A percentile compares a stretch with the other conserved stretches of the same genome.
Conservation (phyloP, 139 green algal species). For the Raphidocelis subcapitata region DNA sequence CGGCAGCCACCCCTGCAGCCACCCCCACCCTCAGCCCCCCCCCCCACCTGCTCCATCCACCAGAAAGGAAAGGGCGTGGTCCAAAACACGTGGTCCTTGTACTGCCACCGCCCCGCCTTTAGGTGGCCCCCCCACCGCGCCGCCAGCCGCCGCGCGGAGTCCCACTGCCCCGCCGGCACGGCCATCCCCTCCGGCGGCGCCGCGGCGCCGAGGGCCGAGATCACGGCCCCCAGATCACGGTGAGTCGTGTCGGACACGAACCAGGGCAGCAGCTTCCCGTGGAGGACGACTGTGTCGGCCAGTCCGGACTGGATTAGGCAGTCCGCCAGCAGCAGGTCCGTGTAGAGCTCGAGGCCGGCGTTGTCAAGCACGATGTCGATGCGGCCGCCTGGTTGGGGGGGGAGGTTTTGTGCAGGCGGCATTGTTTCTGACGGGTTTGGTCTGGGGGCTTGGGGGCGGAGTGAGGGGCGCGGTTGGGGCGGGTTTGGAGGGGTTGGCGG, state of each 20-base stretch:
- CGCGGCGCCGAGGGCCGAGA: not conserved
- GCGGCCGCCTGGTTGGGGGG: not conserved
- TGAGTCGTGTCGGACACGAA: constrained; percentile 50
- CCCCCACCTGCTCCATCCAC: constrained; percentile 36
- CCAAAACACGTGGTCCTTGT: constrained; percentile 46
- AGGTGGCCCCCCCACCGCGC: constrained; percentile 20
- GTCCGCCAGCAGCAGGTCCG: constrained; percentile 46
- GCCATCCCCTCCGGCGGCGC: not conserved
- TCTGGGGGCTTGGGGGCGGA: no score
- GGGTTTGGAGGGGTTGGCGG: not conserved
- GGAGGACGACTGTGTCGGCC: constrained; percentile 36
- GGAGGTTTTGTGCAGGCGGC: no score
- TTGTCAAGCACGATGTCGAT: constrained; percentile 50
- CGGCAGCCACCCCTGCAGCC: not conserved
- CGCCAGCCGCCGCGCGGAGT: constrained; percentile 1
- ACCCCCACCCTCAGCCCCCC: not conserved
- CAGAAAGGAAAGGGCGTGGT: constrained; percentile 42
- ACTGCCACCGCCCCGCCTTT: constrained; percentile 33
- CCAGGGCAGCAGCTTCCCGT: constrained; percentile 54
- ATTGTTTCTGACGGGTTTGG: no score
- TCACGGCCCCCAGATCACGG: constrained; percentile 24
- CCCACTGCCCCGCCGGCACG: constrained; percentile 5
- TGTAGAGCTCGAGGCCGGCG: constrained; percentile 49
- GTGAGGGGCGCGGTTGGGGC: no score
- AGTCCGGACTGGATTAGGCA: constrained; percentile 33